Conservation (phyloP, 179 eudicot genomes). For the Corrigiola litoralis region DNA sequence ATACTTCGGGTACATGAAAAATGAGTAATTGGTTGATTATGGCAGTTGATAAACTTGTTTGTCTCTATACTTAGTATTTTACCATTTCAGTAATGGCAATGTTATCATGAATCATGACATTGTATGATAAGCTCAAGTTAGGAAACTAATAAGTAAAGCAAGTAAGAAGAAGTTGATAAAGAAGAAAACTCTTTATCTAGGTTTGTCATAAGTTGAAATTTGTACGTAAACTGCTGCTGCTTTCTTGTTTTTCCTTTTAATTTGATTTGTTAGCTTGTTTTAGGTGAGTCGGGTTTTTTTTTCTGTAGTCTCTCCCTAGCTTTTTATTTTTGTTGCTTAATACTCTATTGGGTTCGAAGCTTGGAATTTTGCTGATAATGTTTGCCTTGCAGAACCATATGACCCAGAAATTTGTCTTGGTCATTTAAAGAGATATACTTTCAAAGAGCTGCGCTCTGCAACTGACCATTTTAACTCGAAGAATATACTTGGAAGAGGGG, state of each 20-base stretch:
- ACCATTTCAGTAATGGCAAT: not conserved
- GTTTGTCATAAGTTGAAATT: too few species aligned
- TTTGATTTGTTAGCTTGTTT: too few species aligned
- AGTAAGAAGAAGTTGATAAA: not conserved
- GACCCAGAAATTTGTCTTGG: conserved; percentile 82
- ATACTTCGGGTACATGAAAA: too few species aligned
- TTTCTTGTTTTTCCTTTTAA: too few species aligned
- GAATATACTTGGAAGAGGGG: conserved; percentile 80
- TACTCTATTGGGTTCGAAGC: too few species aligned
- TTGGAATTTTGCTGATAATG: not conserved
- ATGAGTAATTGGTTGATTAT: too few species aligned
- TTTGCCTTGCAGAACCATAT: conserved; percentile 59
- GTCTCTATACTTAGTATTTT: not conserved
- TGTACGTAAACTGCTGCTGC: too few species aligned
- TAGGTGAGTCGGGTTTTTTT: too few species aligned
- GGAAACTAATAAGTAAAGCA: not conserved
- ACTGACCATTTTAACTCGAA: conserved; percentile 68
- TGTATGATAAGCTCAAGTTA: not conserved
- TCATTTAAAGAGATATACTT: conserved; percentile 61
- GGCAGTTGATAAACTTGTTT: too few species aligned
- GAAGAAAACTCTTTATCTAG: too few species aligned
- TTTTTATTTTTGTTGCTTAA: too few species aligned
- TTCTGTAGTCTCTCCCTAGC: too few species aligned
- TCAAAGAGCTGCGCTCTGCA: conserved; percentile 75
- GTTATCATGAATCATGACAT: not conserved